Conservation (phyloP, 2,329 filamentous ascomycete species). For the Aspergillus jensenii region DNA sequence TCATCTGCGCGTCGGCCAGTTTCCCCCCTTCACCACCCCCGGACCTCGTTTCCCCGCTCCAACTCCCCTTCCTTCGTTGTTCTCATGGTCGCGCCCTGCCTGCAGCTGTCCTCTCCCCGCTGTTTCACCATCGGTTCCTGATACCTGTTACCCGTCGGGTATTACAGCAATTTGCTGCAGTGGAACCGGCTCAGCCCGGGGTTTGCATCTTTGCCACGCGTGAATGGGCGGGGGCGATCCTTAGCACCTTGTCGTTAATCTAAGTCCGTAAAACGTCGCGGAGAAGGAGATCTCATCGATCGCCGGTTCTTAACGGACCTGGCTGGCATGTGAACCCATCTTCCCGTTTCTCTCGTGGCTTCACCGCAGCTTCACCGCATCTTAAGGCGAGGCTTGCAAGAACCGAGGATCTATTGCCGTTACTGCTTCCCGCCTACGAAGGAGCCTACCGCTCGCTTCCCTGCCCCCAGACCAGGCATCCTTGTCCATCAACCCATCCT, state of each 20-base stretch:
- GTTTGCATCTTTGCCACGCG: constrained; percentile 1
- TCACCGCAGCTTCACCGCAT: background rate
- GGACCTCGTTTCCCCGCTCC: constrained; percentile 6
- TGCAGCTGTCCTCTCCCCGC: background rate
- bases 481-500: background rate
- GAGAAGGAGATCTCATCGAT: constrained; percentile 5
- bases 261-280: constrained; percentile 3
- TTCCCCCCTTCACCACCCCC: background rate
- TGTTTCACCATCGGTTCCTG: background rate
- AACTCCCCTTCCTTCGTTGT: background rate
- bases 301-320: background rate
- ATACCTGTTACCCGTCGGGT: background rate
- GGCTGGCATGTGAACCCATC: constrained; percentile 6
- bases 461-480: background rate
- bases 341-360: background rate
- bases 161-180: background rate
- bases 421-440: background rate
- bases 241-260: constrained; percentile 2
- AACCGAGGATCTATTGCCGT: background rate
- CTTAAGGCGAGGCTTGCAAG: background rate
- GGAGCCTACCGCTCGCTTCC: background rate
- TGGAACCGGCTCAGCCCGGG: too few species aligned
- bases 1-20: background rate
- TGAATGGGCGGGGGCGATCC: constrained; percentile 5
- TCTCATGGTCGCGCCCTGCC: background rate